A percentile compares a stretch with the other conserved stretches of the same genome.
Conservation (phyloP, 2,329 filamentous ascomycete genomes). For the Hymenoscyphus albidus region DNA sequence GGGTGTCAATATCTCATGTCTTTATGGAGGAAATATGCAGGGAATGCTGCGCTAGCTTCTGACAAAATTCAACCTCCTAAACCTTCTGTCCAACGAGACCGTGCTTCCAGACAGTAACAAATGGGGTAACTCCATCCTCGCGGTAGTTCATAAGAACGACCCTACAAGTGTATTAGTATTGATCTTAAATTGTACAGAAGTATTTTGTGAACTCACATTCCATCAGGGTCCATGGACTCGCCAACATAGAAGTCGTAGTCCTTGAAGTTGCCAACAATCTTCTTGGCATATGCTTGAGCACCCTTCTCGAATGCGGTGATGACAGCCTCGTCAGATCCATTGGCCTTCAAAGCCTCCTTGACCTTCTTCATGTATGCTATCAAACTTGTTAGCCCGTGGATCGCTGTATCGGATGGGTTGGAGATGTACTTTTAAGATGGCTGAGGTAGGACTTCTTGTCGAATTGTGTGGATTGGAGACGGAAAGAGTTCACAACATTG, state of each 20-base stretch:
- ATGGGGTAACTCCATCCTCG: slow-evolving; percentile 90
- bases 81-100: slow-evolving; percentile 88
- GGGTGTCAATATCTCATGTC: neutral
- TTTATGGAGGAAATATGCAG: slow-evolving; percentile 2
- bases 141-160: slow-evolving; percentile 95
- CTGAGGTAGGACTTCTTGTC: slow-evolving; percentile 83
- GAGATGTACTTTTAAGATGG: slow-evolving; percentile 75
- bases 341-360: slow-evolving; percentile 65
- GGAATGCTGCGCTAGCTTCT: slow-evolving; percentile 9
- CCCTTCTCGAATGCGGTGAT: slow-evolving; percentile 77
- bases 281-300: slow-evolving; percentile 72
- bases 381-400: slow-evolving; percentile 13
- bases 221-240: slow-evolving; percentile 87
- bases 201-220: slow-evolving; percentile 64
- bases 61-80: slow-evolving; percentile 53
- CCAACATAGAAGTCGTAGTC: slow-evolving; percentile 94
- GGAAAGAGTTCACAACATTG: slow-evolving; percentile 92
- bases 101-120: slow-evolving; percentile 91
- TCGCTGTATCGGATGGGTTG: slow-evolving; percentile 2
- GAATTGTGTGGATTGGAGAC: slow-evolving; percentile 71
- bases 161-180: slow-evolving; percentile 44
- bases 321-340: slow-evolving; percentile 57
- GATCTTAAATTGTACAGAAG: slow-evolving; percentile 4
- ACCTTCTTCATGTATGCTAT: slow-evolving; percentile 88
- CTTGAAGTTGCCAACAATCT: slow-evolving; percentile 80